A percentile compares a stretch with the other conserved stretches of the same genome.
phyloP scores from a whole-genome alignment of 495 filamentous ascomycete genomes.

The Hamigera avellanea region DNA sequence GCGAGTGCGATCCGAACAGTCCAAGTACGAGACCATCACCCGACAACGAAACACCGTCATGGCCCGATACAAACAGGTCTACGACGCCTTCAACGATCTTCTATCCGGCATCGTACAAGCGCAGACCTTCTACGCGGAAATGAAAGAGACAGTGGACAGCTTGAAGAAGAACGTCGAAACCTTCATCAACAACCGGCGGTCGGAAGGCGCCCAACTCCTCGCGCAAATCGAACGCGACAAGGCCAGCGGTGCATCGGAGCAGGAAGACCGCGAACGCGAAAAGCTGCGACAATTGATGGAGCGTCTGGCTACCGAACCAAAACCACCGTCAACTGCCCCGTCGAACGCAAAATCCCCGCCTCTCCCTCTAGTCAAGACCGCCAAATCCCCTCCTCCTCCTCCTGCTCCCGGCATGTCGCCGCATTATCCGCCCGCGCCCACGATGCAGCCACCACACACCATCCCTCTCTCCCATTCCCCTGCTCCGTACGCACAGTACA shows the following conservation, averaged over 20 bases:
- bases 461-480: conserved; percentile 27
- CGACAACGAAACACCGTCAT: conserved; percentile 72
- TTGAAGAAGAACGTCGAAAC: conserved; percentile 94
- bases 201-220: conserved; percentile 83
- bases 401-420: conserved; percentile 31
- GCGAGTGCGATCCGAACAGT: conserved; percentile 85
- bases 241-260: conserved; percentile 51
- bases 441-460: conserved; percentile 15
- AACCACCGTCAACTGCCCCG: conserved; percentile 29
- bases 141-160: conserved; percentile 89
- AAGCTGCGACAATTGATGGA: conserved; percentile 87
- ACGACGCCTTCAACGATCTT: conserved; percentile 88
- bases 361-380: conserved; percentile 30
- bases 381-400: conserved; percentile 17
- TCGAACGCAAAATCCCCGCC: conserved; percentile 32
- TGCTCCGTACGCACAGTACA: conserved; percentile 32
- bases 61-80: conserved; percentile 79
- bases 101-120: conserved; percentile 74
- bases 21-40: conserved; percentile 81
- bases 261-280: conserved; percentile 78
- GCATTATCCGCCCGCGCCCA: conserved; percentile 32
- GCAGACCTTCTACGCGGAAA: conserved; percentile 87
- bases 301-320: conserved; percentile 72
- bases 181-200: conserved; percentile 87
- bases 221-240: conserved; percentile 76